Evolutionary conservation across 108 stramenopile genomes (phyloP), one percentile per base, ranked within the genome.

Genomic region (Skeletonema tropicum): DNA sequence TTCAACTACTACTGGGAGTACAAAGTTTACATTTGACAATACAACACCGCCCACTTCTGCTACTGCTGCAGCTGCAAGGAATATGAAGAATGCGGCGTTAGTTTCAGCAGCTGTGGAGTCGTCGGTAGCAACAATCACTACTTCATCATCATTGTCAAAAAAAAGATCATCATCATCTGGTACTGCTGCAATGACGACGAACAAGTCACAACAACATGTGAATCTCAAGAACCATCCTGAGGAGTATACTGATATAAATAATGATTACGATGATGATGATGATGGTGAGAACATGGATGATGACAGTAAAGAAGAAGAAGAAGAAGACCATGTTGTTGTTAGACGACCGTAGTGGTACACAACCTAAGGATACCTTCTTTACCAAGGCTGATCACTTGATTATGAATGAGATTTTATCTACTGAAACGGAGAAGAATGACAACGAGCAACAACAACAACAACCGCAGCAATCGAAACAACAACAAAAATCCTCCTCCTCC

Each of bases 311-410:
- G 31, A 64, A 5, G 55, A 67, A 5, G 31, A 64, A 5, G 55
- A 30, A n/a, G 25, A 55, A 2, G n/a, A 10, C 9, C 25, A 25
- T 55, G 9, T 25, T 25, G 7, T 5, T 55, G n/a, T n/a, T n/a
- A n/a, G 52, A 23, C 17, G 10, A 25, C 23, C 5, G 23, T 9
- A 55, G 23, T 19, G n/a, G n/a, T n/a, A n/a, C n/a, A 19, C 48
- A 49, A 49, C 1, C 1, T 11, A 35, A 57, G 59, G 66, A 71
- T 65, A 71, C 60, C 65, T 78, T 71, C 65, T 66, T 78, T 15
- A 66, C 70, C 57, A 59, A 71, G 60, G 77, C 77, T 1, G 77
- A 78, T 15, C 58, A 71, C 38, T 55, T 59, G 26, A 66, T 72
- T 13, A 15, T 78, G 12, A 71, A 71, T 64, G 77, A 78, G 32